A percentile compares a stretch with the other conserved stretches of the same genome.
phyloP scores from a whole-genome alignment of 768 basidiomycete species.

The Asterophora lycoperdoides region DNA sequence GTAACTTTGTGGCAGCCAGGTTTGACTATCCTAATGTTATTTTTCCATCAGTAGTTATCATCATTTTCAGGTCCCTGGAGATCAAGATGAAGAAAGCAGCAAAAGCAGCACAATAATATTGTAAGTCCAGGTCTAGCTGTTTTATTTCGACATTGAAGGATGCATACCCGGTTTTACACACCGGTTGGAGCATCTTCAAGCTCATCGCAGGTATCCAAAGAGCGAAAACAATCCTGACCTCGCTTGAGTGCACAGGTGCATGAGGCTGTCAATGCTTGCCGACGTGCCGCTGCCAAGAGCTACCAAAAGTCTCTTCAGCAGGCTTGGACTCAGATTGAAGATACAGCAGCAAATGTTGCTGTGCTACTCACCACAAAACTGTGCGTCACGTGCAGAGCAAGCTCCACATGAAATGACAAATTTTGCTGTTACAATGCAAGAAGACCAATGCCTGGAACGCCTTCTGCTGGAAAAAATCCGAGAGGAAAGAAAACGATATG shows the following conservation, averaged over 20 bases:
- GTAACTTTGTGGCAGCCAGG: too few relatives aligned
- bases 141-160: too few relatives aligned
- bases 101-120: too few relatives aligned
- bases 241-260: not conserved
- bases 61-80: too few relatives aligned
- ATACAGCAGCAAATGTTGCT: not conserved
- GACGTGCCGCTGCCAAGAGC: not conserved
- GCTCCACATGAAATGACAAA: slow-evolving; percentile 4
- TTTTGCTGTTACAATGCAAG: not conserved
- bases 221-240: not conserved
- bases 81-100: too few relatives aligned
- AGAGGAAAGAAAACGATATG: not conserved
- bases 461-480: slow-evolving; percentile 10
- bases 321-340: not conserved
- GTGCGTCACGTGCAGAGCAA: slow-evolving; percentile 1
- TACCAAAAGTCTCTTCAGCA: not conserved
- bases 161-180: too few relatives aligned
- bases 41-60: too few relatives aligned
- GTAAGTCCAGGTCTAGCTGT: too few relatives aligned
- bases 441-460: slow-evolving; percentile 12
- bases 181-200: too few relatives aligned
- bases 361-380: slow-evolving; percentile 7
- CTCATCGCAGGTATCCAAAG: too few relatives aligned
- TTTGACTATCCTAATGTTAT: too few relatives aligned
- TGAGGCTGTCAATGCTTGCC: not conserved